Conservation (phyloP, 2,329 filamentous ascomycete genomes). For the Daldinia sp. region DNA sequence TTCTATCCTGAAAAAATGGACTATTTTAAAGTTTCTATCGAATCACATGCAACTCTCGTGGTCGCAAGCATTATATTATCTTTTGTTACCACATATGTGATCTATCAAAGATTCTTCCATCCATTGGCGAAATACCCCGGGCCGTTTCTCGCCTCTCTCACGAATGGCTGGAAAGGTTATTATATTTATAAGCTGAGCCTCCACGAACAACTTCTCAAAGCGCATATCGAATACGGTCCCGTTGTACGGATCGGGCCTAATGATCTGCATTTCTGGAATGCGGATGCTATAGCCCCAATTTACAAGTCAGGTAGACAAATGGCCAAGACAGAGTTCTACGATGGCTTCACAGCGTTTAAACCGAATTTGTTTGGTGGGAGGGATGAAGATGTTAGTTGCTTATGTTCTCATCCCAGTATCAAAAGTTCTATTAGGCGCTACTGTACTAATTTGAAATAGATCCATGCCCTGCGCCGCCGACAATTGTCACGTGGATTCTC, state of each 20-base stretch:
- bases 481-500: constrained; percentile 7
- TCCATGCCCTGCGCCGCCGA: constrained; percentile 5
- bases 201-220: constrained; percentile 7
- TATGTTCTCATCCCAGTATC: not conserved
- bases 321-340: constrained; percentile 7
- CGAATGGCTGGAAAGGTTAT: constrained; percentile 2
- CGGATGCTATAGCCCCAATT: not conserved
- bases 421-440: not conserved
- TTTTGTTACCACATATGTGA: not conserved
- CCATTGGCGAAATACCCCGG: constrained; percentile 3
- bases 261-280: constrained; percentile 3
- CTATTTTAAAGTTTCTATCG: not conserved
- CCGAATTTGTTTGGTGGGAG: constrained; percentile 9
- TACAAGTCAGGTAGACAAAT: constrained; percentile 5
- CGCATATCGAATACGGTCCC: not conserved
- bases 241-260: constrained; percentile 1
- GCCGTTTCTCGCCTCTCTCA: constrained; percentile 3
- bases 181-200: constrained; percentile 3
- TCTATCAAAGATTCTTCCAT: constrained; percentile 5
- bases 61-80: not conserved
- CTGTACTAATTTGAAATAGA: not conserved
- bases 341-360: constrained; percentile 3
- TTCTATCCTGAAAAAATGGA: not conserved
- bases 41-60: not conserved
- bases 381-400: constrained; percentile 8